These are phyloP conservation scores for Komagataella kurtzmanii DNA, from an alignment of 805 yeast species.

Conservation along the genomic window DNA sequence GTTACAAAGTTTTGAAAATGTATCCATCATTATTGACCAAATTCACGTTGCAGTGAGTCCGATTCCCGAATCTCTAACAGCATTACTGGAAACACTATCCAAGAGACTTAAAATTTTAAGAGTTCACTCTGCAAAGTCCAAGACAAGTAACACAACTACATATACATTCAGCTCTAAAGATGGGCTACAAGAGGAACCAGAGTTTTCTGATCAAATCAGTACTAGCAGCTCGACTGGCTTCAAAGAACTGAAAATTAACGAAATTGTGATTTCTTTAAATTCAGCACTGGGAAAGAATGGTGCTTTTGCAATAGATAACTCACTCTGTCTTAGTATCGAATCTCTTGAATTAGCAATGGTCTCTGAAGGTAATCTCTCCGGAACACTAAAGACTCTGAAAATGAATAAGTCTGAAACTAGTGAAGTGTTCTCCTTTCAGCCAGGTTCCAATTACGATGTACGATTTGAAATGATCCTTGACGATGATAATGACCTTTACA, in stretches of 20 bases:
- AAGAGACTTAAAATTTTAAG: constrained; percentile 9
- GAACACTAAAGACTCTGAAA: neutral
- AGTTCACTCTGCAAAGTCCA: constrained; percentile 13
- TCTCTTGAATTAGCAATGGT: neutral
- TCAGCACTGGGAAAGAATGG: neutral
- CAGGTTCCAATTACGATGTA: constrained; percentile 22
- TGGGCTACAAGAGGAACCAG: neutral
- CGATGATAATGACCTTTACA: constrained; percentile 5
- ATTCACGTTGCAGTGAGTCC: constrained; percentile 32
- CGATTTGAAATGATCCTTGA: constrained; percentile 32
- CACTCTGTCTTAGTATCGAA: neutral
- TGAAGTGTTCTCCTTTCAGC: neutral
- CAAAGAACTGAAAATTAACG: neutral
- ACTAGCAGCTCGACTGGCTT: neutral
- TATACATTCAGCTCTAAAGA: neutral
- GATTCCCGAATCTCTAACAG: constrained; percentile 21
- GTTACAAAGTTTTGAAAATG: constrained; percentile 16
- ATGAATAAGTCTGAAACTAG: neutral
- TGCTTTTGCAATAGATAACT: neutral
- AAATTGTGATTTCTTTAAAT: neutral
- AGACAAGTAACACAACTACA: constrained; percentile 16
- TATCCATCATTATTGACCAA: constrained; percentile 24
- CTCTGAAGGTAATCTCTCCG: neutral
- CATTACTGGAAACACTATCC: constrained; percentile 24
- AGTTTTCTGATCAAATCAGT: neutral